These are phyloP conservation scores for Metarhizium anisopliae DNA, from an alignment of 2,329 filamentous ascomycete species.

Conservation along the genomic window DNA sequence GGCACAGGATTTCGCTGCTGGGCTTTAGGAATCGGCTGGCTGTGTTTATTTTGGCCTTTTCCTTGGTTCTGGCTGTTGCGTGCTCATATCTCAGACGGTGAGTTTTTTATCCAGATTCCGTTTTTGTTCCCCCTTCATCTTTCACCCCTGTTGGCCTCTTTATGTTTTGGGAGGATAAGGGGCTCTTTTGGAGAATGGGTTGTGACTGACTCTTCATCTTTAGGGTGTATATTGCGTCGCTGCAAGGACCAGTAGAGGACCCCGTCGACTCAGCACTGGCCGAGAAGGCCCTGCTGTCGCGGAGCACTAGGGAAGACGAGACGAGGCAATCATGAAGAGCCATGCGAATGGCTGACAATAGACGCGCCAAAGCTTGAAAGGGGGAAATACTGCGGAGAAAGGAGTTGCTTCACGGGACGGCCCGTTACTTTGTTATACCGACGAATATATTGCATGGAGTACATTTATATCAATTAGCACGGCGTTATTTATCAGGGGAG, in stretches of 20 bases:
- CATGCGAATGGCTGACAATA: not conserved
- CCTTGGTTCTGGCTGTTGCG: conserved; percentile 9
- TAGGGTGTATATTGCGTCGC: conserved; percentile 4
- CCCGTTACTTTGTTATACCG: not conserved
- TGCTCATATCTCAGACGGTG: conserved; percentile 11
- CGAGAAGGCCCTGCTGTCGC: not conserved
- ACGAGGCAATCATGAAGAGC: not conserved
- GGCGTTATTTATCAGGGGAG: not conserved
- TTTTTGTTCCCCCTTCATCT: not conserved
- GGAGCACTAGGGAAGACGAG: not conserved
- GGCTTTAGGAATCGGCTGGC: conserved; percentile 10
- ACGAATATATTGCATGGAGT: not conserved
- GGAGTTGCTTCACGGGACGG: not conserved
- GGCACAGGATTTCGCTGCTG: conserved; percentile 4
- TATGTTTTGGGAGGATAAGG: not conserved
- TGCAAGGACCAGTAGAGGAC: not conserved
- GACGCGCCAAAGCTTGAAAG: not conserved
- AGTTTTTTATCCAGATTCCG: not conserved
- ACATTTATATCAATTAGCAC: not conserved
- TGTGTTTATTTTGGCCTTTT: conserved; percentile 9
- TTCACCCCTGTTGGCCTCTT: not conserved
- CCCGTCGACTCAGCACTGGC: not conserved
- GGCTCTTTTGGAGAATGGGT: no score
- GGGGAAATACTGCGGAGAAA: not conserved
- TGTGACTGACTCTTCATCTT: not conserved